These are phyloP conservation scores for Buddleja alternifolia DNA, from an alignment of 257 asterid species.

Conservation along the genomic window DNA sequence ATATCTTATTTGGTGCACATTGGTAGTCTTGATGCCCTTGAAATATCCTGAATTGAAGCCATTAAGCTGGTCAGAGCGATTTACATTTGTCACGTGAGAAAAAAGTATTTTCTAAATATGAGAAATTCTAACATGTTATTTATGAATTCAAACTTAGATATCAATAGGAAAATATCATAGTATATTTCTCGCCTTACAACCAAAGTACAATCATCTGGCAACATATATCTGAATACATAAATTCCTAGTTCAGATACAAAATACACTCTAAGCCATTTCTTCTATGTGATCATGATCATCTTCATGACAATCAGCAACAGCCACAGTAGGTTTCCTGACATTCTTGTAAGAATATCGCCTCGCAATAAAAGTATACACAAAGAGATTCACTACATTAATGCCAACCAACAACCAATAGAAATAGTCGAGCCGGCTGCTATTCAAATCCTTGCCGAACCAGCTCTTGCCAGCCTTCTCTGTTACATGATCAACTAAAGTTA, in stretches of 20 bases:
- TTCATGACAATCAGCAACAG: slow-evolving; percentile 48
- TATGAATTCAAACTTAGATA: not conserved
- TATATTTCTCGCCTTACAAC: slow-evolving; percentile 20
- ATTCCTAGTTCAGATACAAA: not conserved
- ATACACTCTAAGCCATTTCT: slow-evolving; percentile 3
- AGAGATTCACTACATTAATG: slow-evolving; percentile 46
- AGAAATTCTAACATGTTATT: not conserved
- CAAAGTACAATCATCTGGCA: not conserved
- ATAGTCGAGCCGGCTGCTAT: slow-evolving; percentile 45
- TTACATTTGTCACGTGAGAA: too few relatives aligned
- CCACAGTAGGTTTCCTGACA: slow-evolving; percentile 43
- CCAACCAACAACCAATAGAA: slow-evolving; percentile 55
- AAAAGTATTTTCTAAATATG: not conserved
- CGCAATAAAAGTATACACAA: slow-evolving; percentile 52
- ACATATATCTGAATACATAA: not conserved
- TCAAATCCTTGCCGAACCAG: slow-evolving; percentile 55
- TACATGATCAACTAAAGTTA: slow-evolving; percentile 58
- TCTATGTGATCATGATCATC: not conserved
- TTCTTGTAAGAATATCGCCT: slow-evolving; percentile 69
- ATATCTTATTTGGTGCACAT: too few relatives aligned
- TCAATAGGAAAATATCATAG: not conserved
- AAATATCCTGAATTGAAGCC: too few relatives aligned
- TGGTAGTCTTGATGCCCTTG: too few relatives aligned
- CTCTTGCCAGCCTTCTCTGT: slow-evolving; percentile 57
- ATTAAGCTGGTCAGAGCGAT: too few relatives aligned